phyloP scores from a whole-genome alignment of 2,329 filamentous ascomycete genomes.

The Xylaria digitata region DNA sequence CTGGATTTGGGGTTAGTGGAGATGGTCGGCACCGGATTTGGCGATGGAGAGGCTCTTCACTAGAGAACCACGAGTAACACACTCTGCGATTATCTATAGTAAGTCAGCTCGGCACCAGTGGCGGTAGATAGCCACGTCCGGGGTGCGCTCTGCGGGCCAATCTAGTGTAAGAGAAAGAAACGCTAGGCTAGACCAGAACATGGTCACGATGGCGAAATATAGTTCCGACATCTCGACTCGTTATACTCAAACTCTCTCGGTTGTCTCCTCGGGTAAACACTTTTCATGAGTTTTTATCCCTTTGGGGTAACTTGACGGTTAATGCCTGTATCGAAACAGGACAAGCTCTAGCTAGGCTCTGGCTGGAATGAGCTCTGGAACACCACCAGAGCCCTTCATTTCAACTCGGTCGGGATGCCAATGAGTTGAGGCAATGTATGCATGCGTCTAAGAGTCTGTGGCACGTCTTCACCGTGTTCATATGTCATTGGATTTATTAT shows the following conservation, averaged over 20 bases:
- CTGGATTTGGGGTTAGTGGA: constrained; percentile 27
- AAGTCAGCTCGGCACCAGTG: constrained; percentile 44
- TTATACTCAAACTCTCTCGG: constrained; percentile 34
- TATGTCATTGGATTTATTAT: neutral
- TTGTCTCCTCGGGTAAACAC: constrained; percentile 43
- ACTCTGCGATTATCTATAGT: neutral
- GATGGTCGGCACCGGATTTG: constrained; percentile 29
- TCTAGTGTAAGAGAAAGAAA: constrained; percentile 18
- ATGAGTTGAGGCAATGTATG: no score
- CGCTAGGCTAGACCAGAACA: constrained; percentile 7
- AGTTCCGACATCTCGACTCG: constrained; percentile 39
- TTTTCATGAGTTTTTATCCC: constrained; percentile 20
- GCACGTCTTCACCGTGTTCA: neutral
- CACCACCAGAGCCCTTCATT: neutral
- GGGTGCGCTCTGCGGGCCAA: constrained; percentile 40
- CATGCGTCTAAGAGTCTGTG: neutral
- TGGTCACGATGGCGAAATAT: constrained; percentile 33
- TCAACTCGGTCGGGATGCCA: no score
- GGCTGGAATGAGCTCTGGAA: neutral
- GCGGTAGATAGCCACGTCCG: constrained; percentile 44
- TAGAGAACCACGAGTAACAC: constrained; percentile 17
- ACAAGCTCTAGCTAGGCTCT: neutral
- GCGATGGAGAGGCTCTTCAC: constrained; percentile 32
- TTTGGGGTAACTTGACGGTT: constrained; percentile 4
- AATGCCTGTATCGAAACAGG: neutral